Evolutionary conservation across 2,329 filamentous ascomycete genomes (phyloP).

Genomic region (Cercospora zeina): DNA sequence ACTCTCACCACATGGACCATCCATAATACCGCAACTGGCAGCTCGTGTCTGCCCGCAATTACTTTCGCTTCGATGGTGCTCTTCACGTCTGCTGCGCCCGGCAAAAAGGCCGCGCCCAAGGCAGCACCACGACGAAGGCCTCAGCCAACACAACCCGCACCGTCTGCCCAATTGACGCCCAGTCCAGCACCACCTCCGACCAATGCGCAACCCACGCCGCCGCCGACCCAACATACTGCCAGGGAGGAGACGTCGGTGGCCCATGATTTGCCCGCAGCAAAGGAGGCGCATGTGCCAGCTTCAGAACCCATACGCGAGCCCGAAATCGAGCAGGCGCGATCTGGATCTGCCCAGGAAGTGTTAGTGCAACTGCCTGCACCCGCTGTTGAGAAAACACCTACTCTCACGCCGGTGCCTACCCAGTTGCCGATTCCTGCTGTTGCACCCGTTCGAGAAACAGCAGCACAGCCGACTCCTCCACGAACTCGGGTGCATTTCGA

Average conservation of each 20-base stretch:
- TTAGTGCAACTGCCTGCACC: not conserved
- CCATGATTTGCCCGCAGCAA: not conserved
- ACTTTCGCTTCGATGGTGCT: constrained; percentile 42
- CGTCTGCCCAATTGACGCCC: constrained; percentile 21
- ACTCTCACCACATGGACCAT: constrained; percentile 5
- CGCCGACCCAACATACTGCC: constrained; percentile 21
- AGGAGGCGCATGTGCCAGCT: constrained; percentile 20
- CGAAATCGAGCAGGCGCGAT: constrained; percentile 16
- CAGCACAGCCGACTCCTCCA: constrained; percentile 8
- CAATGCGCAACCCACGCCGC: constrained; percentile 26
- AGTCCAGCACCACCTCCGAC: constrained; percentile 8
- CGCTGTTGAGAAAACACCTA: constrained; percentile 1
- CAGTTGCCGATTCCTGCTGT: not conserved
- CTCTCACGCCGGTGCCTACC: not conserved
- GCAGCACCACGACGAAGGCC: constrained; percentile 47
- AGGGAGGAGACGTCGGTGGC: constrained; percentile 6
- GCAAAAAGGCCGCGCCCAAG: constrained; percentile 53
- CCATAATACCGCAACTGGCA: constrained; percentile 13
- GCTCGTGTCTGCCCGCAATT: constrained; percentile 19
- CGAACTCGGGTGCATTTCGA: not conserved
- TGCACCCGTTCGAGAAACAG: not conserved
- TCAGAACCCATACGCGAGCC: constrained; percentile 24
- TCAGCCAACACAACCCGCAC: constrained; percentile 31
- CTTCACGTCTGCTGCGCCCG: constrained; percentile 56
- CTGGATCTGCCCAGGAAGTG: not conserved